Evolutionary conservation across 768 basidiomycete species (phyloP), one percentile per base, ranked within the genome.

Genomic region (Kwoniella mangroviensis): DNA sequence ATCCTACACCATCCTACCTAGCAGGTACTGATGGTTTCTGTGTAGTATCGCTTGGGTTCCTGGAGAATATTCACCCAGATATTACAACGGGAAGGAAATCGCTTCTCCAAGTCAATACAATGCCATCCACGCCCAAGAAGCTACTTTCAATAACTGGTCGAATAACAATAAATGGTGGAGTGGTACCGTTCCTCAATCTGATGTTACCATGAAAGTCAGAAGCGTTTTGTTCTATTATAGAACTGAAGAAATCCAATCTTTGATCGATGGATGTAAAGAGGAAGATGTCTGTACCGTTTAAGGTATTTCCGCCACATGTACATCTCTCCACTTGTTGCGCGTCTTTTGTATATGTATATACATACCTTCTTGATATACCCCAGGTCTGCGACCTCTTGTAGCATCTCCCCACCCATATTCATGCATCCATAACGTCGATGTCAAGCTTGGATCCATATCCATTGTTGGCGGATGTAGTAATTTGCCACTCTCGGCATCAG

Each of bases 201-300:
- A 69, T 45, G 41, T 60, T 1, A 56, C 53, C 6, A 49, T 69
- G 68, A 63, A 56, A 55, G 68, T 69, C 15, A 63, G 57, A 34
- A 45, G 22, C 53, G 62, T 69, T 54, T 58, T 69, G 56, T 69
- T 63, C 43, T 69, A 69, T 26, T 69, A 69, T 26, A 63, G 57
- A 52, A 69, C 68, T 26, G 63, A 69, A 15, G 34, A 64, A 22
- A 17, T 64, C 11, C 51, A 54, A 22, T 15, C 24, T 52, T 19
- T 64, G 15, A 24, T 24, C 12, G 51, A 45, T 40, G 52, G 40
- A 1, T 64, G 63, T 55, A 54, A 40, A 12, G 63, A 12, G 15
- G 51, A 52, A 54, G 63, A 64, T 22, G 52, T 64, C 9, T 64
- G 63, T 64, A 41, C 17, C 7, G 63, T 64, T 55, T 64, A 41